Base-by-base conservation (phyloP, 2,329 filamentous ascomycete species). In the Colletotrichum gloeosporioides region DNA sequence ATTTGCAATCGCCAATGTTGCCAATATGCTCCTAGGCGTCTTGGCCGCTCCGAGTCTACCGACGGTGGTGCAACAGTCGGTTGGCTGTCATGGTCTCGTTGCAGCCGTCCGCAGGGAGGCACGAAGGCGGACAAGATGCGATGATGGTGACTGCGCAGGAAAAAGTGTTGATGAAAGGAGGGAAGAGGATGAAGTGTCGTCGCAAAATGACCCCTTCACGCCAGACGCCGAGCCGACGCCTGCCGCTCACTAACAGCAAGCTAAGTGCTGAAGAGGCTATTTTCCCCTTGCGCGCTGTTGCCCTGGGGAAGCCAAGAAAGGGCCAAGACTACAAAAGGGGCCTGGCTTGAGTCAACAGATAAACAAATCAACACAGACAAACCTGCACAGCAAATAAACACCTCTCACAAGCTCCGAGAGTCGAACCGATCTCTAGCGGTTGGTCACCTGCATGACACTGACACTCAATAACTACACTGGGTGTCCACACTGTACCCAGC, bases 381-480 rank as follows among this genome's bases (percentile, higher is more conserved):
- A 62, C 16, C 12, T 44, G 53, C 32, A 44, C 34, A 61, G 25
- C 25, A 44, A 22, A 32, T 73, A 49, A 69, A 22, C 49, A 25
- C 57, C 31, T 55, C 31, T 44, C 27, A 71, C 44, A 65, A 34
- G 16, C 59, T 34, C 70, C 49, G 64, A 73, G 18, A 73, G 68
- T 65, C 64, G 63, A 64, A 27, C 55, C 55, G 55, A 75, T 68
- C 69, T 63, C 61, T 34, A 18, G 36, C 36, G 22, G 69, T 63
- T 64, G 32, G 69, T 67, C 62, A 72, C 61, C 32, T 63, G 73
- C 69, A 68, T 75, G 73, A 73, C 61, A 71, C 68, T 39, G 73
- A 73, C 67, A 71, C 68, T 39, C 63, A 61, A 32, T 36, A 55
- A 67, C 66, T 39, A 62, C 59, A 36, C 27, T 31, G 22, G 61